Evolutionary conservation across 345 rosid species (phyloP).

Genomic region (Arabidopsis thaliana): TAIR10.1 NC_003075.7:9594001-9594500

Average conservation of each 20-base stretch:
- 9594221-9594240: slow-evolving; percentile 57
- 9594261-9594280: slow-evolving; percentile 37
- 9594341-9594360: slow-evolving; percentile 44
- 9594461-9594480: slow-evolving; percentile 46
- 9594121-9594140: slow-evolving; percentile 46
- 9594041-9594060: slow-evolving; percentile 34
- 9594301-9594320: slow-evolving; percentile 42
- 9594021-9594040: slow-evolving; percentile 29
- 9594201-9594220: slow-evolving; percentile 45
- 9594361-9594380: slow-evolving; percentile 41
- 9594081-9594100: slow-evolving; percentile 38
- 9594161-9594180: slow-evolving; percentile 46
- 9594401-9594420: slow-evolving; percentile 47
- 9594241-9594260: slow-evolving; percentile 53
- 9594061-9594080: slow-evolving; percentile 30
- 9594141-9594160: slow-evolving; percentile 41
- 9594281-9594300: slow-evolving; percentile 40
- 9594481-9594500: slow-evolving; percentile 49
- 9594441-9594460: slow-evolving; percentile 46
- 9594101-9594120: slow-evolving; percentile 42
- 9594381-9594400: slow-evolving; percentile 43
- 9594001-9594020: slow-evolving; percentile 47
- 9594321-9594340: slow-evolving; percentile 48
- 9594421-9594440: slow-evolving; percentile 45
- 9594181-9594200: slow-evolving; percentile 45